phyloP scores from a whole-genome alignment of 2,329 filamentous ascomycete genomes.

The Fusarium pininemorale region DNA sequence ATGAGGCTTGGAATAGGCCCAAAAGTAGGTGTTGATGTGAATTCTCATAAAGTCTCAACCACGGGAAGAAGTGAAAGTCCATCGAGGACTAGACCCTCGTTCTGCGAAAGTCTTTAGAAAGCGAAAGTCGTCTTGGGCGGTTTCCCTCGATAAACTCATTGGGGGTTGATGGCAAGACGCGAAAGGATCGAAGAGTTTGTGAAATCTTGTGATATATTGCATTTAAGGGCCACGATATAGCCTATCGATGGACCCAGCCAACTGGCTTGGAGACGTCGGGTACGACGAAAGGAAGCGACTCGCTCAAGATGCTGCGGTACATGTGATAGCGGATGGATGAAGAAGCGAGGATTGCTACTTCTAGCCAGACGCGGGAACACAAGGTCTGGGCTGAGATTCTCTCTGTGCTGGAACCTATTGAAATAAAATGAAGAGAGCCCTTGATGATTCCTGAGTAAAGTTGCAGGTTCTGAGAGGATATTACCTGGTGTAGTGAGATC shows the following conservation, averaged over 20 bases:
- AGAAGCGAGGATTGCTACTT: conserved; percentile 30
- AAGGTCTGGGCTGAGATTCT: not conserved
- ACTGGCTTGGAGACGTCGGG: conserved; percentile 26
- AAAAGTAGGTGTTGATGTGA: not conserved
- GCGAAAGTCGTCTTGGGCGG: not conserved
- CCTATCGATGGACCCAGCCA: conserved; percentile 6
- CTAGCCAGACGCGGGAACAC: conserved; percentile 17
- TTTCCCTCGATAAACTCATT: not conserved
- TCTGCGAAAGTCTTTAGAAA: not conserved
- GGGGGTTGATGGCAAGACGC: not conserved
- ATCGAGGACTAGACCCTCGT: not conserved
- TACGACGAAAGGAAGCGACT: conserved; percentile 31
- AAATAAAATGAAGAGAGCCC: not conserved
- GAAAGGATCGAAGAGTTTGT: not conserved
- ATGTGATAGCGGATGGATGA: conserved; percentile 29
- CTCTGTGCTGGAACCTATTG: not conserved
- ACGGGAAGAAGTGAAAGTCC: not conserved
- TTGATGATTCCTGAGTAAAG: not conserved
- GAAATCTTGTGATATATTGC: not conserved
- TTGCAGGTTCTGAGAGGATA: not conserved
- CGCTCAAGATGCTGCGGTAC: conserved; percentile 21
- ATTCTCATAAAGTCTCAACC: not conserved
- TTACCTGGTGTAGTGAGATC: not conserved
- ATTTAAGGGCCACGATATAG: not conserved
- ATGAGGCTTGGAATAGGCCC: not conserved